These are phyloP conservation scores for Gastrodia elata DNA, from an alignment of 106 monocot genomes.

Conservation along the genomic window DNA sequence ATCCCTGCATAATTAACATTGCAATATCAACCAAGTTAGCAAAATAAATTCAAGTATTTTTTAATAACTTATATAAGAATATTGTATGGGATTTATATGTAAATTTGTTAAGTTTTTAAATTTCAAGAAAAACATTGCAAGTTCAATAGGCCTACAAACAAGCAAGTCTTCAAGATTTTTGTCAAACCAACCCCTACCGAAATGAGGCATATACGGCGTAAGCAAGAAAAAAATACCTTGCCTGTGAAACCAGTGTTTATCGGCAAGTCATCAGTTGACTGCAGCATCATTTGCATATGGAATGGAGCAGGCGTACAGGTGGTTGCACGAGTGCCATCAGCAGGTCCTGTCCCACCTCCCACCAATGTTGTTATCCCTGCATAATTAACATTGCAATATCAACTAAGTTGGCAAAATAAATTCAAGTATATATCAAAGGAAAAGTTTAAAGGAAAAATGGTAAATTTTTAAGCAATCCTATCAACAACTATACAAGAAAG, in stretches of 20 bases:
- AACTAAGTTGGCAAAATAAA: no score
- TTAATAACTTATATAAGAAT: no score
- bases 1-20: conserved; percentile 42
- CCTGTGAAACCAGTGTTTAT: conserved; percentile 94
- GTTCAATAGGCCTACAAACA: no score
- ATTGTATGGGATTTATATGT: no score
- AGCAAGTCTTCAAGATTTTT: background rate
- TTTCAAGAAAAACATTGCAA: no score
- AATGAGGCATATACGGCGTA: background rate
- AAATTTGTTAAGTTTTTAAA: no score
- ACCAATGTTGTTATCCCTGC: conserved; percentile 93
- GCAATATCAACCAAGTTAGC: background rate
- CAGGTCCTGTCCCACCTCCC: conserved; percentile 97
- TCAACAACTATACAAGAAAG: no score
- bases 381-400: background rate
- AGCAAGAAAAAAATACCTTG: conserved; percentile 37
- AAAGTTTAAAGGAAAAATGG: no score
- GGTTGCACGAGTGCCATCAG: conserved; percentile 96
- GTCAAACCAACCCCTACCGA: background rate
- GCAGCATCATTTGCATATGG: conserved; percentile 94
- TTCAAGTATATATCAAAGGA: no score
- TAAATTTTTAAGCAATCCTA: no score
- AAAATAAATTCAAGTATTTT: no score
- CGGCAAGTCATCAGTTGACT: conserved; percentile 91
- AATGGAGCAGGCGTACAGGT: conserved; percentile 90